Evolutionary conservation across 1,284 basidiomycete species (phyloP).

Genomic region (Garcileccinum viscosum): DNA sequence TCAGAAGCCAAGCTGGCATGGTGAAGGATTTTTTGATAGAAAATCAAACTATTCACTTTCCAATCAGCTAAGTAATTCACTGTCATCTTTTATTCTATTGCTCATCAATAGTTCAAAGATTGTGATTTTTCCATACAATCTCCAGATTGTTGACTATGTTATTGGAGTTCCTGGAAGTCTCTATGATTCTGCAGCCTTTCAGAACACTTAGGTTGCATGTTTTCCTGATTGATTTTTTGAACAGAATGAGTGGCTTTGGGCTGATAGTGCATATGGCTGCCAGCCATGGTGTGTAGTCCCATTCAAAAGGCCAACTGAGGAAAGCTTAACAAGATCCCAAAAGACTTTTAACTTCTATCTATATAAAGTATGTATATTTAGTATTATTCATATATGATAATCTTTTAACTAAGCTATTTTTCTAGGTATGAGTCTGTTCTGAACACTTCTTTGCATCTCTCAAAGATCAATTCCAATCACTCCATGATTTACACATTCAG

Average conservation of each 20-base stretch:
- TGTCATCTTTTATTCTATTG: background rate
- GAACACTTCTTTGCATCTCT: conserved; percentile 23
- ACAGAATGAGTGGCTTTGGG: conserved; percentile 19
- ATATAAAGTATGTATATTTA: conserved; percentile 8
- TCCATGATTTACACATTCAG: conserved; percentile 12
- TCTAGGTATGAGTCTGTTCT: conserved; percentile 12
- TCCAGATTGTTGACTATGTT: conserved; percentile 29
- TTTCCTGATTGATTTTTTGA: conserved; percentile 13
- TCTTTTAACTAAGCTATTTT: background rate
- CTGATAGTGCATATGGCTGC: conserved; percentile 18
- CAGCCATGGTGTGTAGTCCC: conserved; percentile 18
- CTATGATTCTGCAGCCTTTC: conserved; percentile 25
- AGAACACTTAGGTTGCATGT: background rate
- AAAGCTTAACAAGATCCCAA: conserved; percentile 4
- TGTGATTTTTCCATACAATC: conserved; percentile 21
- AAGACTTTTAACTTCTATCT: conserved; percentile 14
- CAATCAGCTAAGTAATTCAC: conserved; percentile 14
- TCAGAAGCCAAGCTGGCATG: conserved; percentile 23
- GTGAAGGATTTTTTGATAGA: conserved; percentile 18
- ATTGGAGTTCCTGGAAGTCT: conserved; percentile 29
- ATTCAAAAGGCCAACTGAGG: conserved; percentile 19
- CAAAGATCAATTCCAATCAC: conserved; percentile 22
- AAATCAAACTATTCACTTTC: conserved; percentile 23
- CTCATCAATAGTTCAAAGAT: conserved; percentile 10
- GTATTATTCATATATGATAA: background rate